Evolutionary conservation across 2,329 filamentous ascomycete genomes (phyloP).

Genomic region (Chalara sp.): DNA sequence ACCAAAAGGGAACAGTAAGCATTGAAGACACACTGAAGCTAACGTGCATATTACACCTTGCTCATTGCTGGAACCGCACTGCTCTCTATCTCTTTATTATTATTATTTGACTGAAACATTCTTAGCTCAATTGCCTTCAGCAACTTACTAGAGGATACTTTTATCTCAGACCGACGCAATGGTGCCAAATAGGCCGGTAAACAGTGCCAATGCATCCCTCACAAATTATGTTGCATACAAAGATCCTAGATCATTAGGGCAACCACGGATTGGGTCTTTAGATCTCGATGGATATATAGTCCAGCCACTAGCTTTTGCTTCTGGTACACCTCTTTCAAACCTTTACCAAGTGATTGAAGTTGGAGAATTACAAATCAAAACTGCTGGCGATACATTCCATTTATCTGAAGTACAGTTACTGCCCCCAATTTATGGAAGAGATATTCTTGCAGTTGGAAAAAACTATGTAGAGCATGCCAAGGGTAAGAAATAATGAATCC

Average conservation of each 20-base stretch:
- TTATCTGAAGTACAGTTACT: conserved; percentile 34
- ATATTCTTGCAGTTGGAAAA: conserved; percentile 49
- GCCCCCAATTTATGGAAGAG: conserved; percentile 37
- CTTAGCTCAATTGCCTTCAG: no score
- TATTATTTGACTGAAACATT: no score
- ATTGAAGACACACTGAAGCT: no score
- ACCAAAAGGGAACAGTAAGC: no score
- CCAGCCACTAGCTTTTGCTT: conserved; percentile 37
- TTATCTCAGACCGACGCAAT: background rate
- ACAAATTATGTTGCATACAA: conserved; percentile 34
- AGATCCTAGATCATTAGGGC: conserved; percentile 14
- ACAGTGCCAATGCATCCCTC: background rate
- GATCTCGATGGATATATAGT: conserved; percentile 31
- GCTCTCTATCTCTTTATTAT: no score
- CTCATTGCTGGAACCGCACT: no score
- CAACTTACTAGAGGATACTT: no score
- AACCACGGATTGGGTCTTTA: conserved; percentile 34
- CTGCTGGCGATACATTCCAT: conserved; percentile 27
- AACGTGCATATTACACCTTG: no score
- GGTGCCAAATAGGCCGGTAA: background rate
- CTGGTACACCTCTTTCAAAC: conserved; percentile 37
- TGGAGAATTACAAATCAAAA: conserved; percentile 32
- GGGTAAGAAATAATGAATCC: conserved; percentile 13
- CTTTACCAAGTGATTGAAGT: conserved; percentile 47
- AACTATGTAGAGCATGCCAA: conserved; percentile 51